phyloP scores from a whole-genome alignment of 257 asterid species.

The Fraxinus cuspidata region DNA sequence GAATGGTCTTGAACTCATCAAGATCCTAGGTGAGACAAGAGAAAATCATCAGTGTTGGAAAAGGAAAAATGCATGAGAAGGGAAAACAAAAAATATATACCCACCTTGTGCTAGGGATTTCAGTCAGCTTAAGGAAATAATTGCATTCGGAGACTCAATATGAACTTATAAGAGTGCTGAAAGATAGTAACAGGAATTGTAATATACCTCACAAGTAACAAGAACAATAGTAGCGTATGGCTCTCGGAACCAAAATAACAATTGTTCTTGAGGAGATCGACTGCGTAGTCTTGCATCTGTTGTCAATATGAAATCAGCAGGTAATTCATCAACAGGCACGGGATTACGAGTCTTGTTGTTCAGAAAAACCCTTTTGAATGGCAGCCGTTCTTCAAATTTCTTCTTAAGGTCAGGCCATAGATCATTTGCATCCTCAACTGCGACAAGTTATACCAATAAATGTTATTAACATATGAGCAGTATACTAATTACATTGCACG shows the following conservation, averaged over 20 bases:
- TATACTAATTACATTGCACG: constrained; percentile 14
- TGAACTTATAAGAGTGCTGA: not conserved
- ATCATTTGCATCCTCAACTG: constrained; percentile 99
- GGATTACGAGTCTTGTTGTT: constrained; percentile 95
- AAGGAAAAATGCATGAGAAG: not conserved
- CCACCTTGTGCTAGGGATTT: constrained; percentile 18
- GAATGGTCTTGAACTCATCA: constrained; percentile 94
- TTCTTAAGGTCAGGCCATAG: constrained; percentile 83
- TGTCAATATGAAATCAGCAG: constrained; percentile 85
- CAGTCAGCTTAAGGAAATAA: constrained; percentile 13
- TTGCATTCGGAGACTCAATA: not conserved
- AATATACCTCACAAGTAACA: constrained; percentile 88
- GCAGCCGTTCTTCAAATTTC: constrained; percentile 82
- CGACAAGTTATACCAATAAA: constrained; percentile 21
- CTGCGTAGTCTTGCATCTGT: constrained; percentile 97
- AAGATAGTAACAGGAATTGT: constrained; percentile 5
- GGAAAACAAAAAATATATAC: constrained; percentile 13
- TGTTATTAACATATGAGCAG: not conserved
- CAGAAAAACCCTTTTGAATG: constrained; percentile 65
- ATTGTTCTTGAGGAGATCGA: constrained; percentile 91
- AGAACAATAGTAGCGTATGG: constrained; percentile 90
- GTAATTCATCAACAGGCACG: constrained; percentile 78
- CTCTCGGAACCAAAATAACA: constrained; percentile 94
- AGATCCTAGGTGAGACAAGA: constrained; percentile 67
- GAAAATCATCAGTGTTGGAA: constrained; percentile 19